phyloP scores from a whole-genome alignment of 2,329 filamentous ascomycete genomes.

The Trichoderma sp. region DNA sequence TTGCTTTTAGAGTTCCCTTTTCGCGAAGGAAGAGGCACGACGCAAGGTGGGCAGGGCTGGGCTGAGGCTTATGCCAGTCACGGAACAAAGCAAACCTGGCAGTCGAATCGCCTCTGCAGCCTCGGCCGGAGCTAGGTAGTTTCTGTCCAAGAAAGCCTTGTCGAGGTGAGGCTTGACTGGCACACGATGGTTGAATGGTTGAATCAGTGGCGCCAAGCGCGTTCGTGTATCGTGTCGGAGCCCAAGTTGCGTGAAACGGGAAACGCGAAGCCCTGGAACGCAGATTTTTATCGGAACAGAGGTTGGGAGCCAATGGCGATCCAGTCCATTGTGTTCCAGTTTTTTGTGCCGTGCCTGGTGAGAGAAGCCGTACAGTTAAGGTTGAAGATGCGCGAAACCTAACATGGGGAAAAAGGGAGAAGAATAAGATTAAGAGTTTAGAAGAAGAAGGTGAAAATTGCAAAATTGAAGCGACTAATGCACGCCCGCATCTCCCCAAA shows the following conservation, averaged over 20 bases:
- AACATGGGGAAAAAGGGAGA: background rate
- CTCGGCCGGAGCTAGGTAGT: background rate
- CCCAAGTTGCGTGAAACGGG: background rate
- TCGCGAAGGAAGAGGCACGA: background rate
- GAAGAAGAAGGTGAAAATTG: background rate
- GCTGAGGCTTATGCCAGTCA: slow-evolving; percentile 5
- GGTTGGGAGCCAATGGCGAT: background rate
- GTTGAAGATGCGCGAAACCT: background rate
- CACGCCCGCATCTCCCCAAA: background rate
- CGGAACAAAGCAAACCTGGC: background rate
- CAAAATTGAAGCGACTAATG: background rate
- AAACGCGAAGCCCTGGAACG: background rate
- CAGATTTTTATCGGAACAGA: background rate
- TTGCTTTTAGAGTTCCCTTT: background rate
- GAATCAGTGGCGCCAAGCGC: background rate
- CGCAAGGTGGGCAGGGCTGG: background rate
- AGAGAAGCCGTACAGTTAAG: background rate
- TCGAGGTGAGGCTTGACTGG: background rate
- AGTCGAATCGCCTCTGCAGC: background rate
- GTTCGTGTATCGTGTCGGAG: background rate
- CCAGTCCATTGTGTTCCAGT: background rate
- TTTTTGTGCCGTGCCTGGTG: background rate
- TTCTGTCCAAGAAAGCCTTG: background rate
- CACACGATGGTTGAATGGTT: background rate
- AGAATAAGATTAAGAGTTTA: background rate